Conservation (phyloP, 78 protist genomes). For the Thecamonas trahens region DNA sequence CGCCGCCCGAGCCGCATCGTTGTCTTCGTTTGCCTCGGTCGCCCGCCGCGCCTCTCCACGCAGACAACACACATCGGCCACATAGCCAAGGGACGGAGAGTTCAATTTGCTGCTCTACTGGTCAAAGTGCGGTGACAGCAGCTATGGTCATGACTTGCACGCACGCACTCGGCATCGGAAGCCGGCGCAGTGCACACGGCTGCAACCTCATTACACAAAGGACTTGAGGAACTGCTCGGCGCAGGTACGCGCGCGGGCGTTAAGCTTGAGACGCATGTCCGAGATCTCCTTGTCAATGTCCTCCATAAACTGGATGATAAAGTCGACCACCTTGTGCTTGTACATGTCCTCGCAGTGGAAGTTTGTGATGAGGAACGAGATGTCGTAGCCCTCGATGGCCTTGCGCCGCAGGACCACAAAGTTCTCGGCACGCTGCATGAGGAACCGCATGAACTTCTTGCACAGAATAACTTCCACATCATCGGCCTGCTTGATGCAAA, state of each 20-base stretch:
- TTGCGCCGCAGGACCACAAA: constrained; percentile 89
- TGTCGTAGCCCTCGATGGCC: constrained; percentile 93
- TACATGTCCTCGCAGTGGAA: constrained; percentile 87
- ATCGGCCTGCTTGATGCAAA: constrained; percentile 85
- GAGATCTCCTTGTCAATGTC: constrained; percentile 92
- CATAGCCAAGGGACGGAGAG: too few species aligned
- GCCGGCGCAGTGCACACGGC: too few species aligned
- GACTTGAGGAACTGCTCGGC: constrained; percentile 79
- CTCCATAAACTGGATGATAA: constrained; percentile 92
- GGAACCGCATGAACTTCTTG: constrained; percentile 82
- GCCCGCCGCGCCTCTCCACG: too few species aligned
- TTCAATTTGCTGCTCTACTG: too few species aligned
- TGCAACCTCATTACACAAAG: constrained; percentile 17
- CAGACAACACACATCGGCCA: too few species aligned
- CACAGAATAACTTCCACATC: constrained; percentile 85
- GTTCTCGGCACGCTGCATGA: constrained; percentile 93
- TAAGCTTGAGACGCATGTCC: constrained; percentile 80
- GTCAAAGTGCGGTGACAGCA: too few species aligned
- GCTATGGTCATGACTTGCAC: too few species aligned
- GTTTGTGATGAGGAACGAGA: constrained; percentile 93
- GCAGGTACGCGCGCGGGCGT: constrained; percentile 77
- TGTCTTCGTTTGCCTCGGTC: too few species aligned
- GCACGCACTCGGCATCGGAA: too few species aligned
- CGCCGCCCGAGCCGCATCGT: too few species aligned
- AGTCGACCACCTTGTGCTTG: constrained; percentile 94